Evolutionary conservation across 306 rosid species (phyloP), one percentile per base, ranked within the genome.

Genomic region (Acacia acuminata): DNA sequence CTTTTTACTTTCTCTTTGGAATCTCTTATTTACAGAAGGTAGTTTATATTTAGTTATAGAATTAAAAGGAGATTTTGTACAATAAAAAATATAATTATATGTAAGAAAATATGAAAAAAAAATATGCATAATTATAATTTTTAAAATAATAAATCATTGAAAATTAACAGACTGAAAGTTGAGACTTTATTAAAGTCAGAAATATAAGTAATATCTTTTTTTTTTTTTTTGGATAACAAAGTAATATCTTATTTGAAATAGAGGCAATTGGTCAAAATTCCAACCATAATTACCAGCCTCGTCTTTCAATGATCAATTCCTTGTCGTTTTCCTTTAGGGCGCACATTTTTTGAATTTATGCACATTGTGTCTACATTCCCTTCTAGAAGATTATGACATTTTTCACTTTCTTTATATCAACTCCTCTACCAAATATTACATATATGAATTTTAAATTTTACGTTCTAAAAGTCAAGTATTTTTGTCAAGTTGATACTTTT

Each of bases 361-460:
- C 70, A 14, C 38, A 14, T 64, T 64, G 70, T 27, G 70, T 64
- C 70, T 7, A 14, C 42, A 64, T 30, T 30, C 70, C n/a, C n/a
- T 64, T 64, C 70, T 64, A 32, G 70, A 64, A 64, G 70, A 30
- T 64, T 13, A 30, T 64, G 43, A 64, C 70, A 64, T 30, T 64
- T 64, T 64, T 64, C 70, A 27, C n/a, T 30, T 30, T 64, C 0
- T 22, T 58, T n/a, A 22, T 22, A 22, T 58, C 4, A 51, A 5
- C 3, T 11, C 15, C 27, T 22, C 7, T 9, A 56, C 22, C 17
- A 30, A 64, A 64, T 14, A 12, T 2, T 64, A 5, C 42, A 64
- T 15, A 63, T 1, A 20, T 53, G 4, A 4, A 48, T 19, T 17
- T 16, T 19, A 8, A 20, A 55, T 20, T 20, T n/a, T 55, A 55